A percentile compares a stretch with the other conserved stretches of the same genome.
Evolutionary conservation across 129 eudicot genomes (phyloP).

Genomic region (Helianthus tuberosus): DNA sequence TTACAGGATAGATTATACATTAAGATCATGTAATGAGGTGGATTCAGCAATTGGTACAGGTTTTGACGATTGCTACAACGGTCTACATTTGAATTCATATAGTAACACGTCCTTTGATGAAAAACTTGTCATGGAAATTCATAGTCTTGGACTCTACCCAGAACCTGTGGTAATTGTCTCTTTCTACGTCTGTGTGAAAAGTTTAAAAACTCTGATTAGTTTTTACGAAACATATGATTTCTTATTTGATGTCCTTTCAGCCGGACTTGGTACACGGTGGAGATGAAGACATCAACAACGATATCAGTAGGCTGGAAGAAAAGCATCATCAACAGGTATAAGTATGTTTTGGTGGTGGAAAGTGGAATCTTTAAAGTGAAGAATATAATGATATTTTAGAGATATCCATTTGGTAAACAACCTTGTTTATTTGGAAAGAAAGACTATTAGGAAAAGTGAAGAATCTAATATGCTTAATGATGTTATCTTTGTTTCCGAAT

Average conservation of each 20-base stretch:
- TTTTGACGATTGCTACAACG: slow-evolving; percentile 49
- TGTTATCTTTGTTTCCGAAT: neutral
- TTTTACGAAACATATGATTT: neutral
- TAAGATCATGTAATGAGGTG: slow-evolving; percentile 22
- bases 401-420: slow-evolving; percentile 3
- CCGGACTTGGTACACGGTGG: slow-evolving; percentile 56
- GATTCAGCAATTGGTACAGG: slow-evolving; percentile 17
- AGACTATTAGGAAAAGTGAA: slow-evolving; percentile 12
- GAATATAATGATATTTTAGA: neutral
- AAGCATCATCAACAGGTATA: slow-evolving; percentile 39
- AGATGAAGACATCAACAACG: slow-evolving; percentile 58
- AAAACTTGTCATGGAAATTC: slow-evolving; percentile 69
- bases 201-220: neutral
- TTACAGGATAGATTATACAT: slow-evolving; percentile 37
- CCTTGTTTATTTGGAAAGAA: neutral
- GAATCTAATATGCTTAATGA: neutral
- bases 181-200: neutral
- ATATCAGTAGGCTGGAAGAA: slow-evolving; percentile 55
- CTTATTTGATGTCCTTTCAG: slow-evolving; percentile 23
- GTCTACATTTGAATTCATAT: slow-evolving; percentile 49
- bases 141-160: slow-evolving; percentile 68
- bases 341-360: neutral
- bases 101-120: slow-evolving; percentile 56
- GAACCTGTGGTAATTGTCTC: slow-evolving; percentile 49
- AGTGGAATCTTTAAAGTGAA: slow-evolving; percentile 9